Evolutionary conservation across 2,329 filamentous ascomycete species (phyloP), one percentile per base, ranked within the genome.

Genomic region (Sporothrix schenckii): DNA sequence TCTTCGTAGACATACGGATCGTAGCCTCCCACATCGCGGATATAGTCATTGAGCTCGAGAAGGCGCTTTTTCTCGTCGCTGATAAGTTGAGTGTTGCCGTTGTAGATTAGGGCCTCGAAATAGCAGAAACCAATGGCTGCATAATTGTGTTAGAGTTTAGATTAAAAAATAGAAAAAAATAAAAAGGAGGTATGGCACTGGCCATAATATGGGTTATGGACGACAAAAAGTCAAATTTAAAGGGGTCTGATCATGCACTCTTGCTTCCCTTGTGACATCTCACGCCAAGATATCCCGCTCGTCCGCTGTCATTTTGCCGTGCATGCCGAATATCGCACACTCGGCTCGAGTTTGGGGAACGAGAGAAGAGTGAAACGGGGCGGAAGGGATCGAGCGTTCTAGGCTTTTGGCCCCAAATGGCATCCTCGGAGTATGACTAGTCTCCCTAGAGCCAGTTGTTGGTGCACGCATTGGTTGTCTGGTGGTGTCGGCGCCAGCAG

Each of bases 51-150:
- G 74, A 97, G 83, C 39, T 87, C 89, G 72, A 85, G 87, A 69
- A 98, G 84, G 49, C 94, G 90, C 30, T 86, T 84, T 70, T 89
- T 83, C 80, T 98, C 94, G 74, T 86, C 86, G 49, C 89, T 84
- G 71, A 96, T 83, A 74, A 89, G 87, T 73, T 83, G 82, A 70
- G 83, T 82, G 78, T 93, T 89, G 75, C 88, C 88, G 61, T 86
- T 82, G 73, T 88, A 87, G 75, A 94, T 84, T 69, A 98, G 85
- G 60, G 89, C 90, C 80, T 99, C 95, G 78, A 96, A 97, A 80
- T 97, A 98, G 74, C 89, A 90, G 80, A 97, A 99, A 30, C 90
- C 93, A 78, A 97, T 91, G 67, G 94, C 95, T 98, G 79, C 49
- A 72, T 52, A 13, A 4, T 19, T n/a, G 9, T 27, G 67, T 69